These are phyloP conservation scores for Begonia loranthoides DNA, from an alignment of 306 rosid genomes.

Conservation along the genomic window DNA sequence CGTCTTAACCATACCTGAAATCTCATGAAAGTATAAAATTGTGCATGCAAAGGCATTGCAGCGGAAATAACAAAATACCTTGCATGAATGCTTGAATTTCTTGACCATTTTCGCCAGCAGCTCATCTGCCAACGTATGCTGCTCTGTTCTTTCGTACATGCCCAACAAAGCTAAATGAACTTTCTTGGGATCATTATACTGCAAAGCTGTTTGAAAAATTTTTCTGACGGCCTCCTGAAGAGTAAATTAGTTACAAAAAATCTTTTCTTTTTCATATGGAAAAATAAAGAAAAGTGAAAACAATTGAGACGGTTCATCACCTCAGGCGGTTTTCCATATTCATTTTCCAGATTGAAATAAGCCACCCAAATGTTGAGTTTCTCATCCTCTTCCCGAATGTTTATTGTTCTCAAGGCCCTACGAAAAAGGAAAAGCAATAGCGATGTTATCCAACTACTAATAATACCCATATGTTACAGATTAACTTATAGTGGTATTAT, in stretches of 20 bases:
- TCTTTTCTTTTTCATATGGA: conserved; percentile 1
- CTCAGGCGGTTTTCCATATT: conserved; percentile 78
- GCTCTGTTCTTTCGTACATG: conserved; percentile 78
- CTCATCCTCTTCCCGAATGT: conserved; percentile 78
- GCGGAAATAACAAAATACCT: conserved; percentile 31
- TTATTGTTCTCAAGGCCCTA: conserved; percentile 86
- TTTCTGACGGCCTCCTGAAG: conserved; percentile 68
- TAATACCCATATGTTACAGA: too few relatives aligned
- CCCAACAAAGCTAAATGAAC: conserved; percentile 74
- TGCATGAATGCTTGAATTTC: conserved; percentile 87
- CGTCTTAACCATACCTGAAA: conserved; percentile 80
- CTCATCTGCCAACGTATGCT: conserved; percentile 52
- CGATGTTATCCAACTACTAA: not conserved
- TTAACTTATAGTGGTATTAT: too few relatives aligned
- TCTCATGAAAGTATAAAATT: conserved; percentile 6
- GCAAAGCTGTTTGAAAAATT: conserved; percentile 70
- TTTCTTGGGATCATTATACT: conserved; percentile 61
- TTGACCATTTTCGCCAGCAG: conserved; percentile 68
- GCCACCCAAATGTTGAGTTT: conserved; percentile 90
- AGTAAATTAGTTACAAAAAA: conserved; percentile 7
- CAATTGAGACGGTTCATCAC: conserved; percentile 18
- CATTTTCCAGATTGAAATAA: conserved; percentile 78
- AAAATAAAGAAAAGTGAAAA: conserved; percentile 5
- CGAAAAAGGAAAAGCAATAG: conserved; percentile 3
- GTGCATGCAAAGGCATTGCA: not conserved